These are phyloP conservation scores for Trichoderma gracile DNA, from an alignment of 2,329 filamentous ascomycete species.

Conservation along the genomic window DNA sequence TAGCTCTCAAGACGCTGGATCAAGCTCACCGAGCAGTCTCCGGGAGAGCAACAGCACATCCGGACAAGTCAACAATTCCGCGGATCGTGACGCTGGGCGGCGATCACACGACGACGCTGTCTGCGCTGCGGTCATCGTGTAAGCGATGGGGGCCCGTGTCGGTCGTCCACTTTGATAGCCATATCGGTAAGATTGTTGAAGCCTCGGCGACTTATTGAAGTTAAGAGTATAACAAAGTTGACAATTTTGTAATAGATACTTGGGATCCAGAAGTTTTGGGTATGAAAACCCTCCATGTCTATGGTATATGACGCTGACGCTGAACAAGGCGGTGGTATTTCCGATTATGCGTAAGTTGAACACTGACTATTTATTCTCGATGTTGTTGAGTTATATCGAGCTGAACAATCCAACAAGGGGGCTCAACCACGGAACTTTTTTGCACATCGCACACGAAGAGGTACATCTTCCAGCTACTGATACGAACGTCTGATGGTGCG, in stretches of 20 bases:
- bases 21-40: conserved; percentile 30
- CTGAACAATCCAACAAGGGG: conserved; percentile 18
- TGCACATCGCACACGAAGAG: conserved; percentile 34
- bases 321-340: conserved; percentile 29
- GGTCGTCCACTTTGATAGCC: conserved; percentile 69
- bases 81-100: conserved; percentile 64
- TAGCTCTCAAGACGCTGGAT: conserved; percentile 31
- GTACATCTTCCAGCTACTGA: background rate
- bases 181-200: conserved; percentile 40
- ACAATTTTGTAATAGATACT: conserved; percentile 25
- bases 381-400: too few species aligned
- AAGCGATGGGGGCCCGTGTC: conserved; percentile 61
- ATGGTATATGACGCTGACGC: background rate
- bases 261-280: conserved; percentile 31
- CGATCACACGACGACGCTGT: conserved; percentile 68
- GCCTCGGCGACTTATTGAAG: background rate
- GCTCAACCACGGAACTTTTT: conserved; percentile 34
- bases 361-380: background rate
- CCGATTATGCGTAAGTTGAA: conserved; percentile 28
- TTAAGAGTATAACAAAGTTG: too few species aligned
- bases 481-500: too few species aligned
- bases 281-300: background rate
- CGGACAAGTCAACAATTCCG: conserved; percentile 25
- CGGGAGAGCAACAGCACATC: conserved; percentile 24
- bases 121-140: conserved; percentile 63